Evolutionary conservation across 1,139 yeast species (phyloP).

Genomic region (Yamadazyma mexicana): DNA sequence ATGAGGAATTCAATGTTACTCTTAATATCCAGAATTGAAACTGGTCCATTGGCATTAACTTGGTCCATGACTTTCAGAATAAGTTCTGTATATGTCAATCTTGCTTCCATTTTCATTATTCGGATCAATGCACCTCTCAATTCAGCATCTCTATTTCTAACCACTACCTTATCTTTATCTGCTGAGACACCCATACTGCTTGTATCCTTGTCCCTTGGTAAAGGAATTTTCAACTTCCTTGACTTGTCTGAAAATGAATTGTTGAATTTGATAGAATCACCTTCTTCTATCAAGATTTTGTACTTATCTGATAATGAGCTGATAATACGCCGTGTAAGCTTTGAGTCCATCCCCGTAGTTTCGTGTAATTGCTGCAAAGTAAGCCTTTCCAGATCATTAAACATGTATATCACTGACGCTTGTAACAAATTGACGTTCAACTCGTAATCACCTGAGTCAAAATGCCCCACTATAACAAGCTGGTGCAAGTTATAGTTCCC

Average conservation of each 20-base stretch:
- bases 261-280: slow-evolving; percentile 23
- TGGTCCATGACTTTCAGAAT: slow-evolving; percentile 23
- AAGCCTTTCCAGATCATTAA: slow-evolving; percentile 23
- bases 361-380: slow-evolving; percentile 20
- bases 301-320: slow-evolving; percentile 33
- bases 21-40: slow-evolving; percentile 32
- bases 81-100: slow-evolving; percentile 24
- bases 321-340: slow-evolving; percentile 27
- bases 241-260: slow-evolving; percentile 29
- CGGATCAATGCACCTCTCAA: slow-evolving; percentile 28
- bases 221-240: slow-evolving; percentile 31
- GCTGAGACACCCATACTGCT: slow-evolving; percentile 1
- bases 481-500: slow-evolving; percentile 36
- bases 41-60: slow-evolving; percentile 27
- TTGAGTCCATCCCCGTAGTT: slow-evolving; percentile 26
- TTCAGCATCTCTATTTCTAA: slow-evolving; percentile 29
- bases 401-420: slow-evolving; percentile 34
- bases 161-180: slow-evolving; percentile 13
- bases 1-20: slow-evolving; percentile 34
- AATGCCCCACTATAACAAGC: slow-evolving; percentile 28
- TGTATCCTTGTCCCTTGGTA: slow-evolving; percentile 21
- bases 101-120: slow-evolving; percentile 32
- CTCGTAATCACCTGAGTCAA: slow-evolving; percentile 33
- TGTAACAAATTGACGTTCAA: slow-evolving; percentile 39
- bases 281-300: slow-evolving; percentile 22